A percentile compares a stretch with the other conserved stretches of the same genome.
These are phyloP conservation scores for Lactarius sp. DNA, from an alignment of 768 basidiomycete genomes.

Conservation along the genomic window DNA sequence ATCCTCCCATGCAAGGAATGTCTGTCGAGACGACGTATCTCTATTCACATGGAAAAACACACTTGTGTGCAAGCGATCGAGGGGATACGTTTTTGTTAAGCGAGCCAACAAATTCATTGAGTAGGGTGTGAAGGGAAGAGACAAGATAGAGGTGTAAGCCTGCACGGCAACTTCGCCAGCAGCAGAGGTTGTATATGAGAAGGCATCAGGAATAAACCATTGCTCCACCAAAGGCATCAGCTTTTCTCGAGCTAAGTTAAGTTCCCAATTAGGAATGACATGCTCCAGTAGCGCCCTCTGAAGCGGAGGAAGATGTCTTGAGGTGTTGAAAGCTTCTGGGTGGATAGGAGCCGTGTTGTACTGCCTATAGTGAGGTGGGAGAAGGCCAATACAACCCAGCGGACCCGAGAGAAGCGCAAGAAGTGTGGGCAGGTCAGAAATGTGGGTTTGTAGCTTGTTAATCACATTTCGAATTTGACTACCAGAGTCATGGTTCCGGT, in stretches of 20 bases:
- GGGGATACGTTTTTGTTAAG: slow-evolving; percentile 58
- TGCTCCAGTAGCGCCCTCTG: slow-evolving; percentile 61
- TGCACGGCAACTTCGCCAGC: slow-evolving; percentile 51
- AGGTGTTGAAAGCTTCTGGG: slow-evolving; percentile 31
- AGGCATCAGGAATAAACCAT: slow-evolving; percentile 69
- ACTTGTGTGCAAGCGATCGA: slow-evolving; percentile 60
- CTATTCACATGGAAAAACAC: slow-evolving; percentile 36
- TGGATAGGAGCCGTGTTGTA: slow-evolving; percentile 41
- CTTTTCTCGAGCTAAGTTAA: slow-evolving; percentile 45
- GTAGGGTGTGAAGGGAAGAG: slow-evolving; percentile 44
- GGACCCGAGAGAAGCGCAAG: slow-evolving; percentile 54
- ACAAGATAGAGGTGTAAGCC: slow-evolving; percentile 63
- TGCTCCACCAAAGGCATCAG: slow-evolving; percentile 48
- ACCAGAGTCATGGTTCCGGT: not conserved
- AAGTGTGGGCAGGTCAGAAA: slow-evolving; percentile 48
- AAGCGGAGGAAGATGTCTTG: slow-evolving; percentile 45
- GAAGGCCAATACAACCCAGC: slow-evolving; percentile 50
- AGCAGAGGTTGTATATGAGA: slow-evolving; percentile 44
- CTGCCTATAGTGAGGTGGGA: slow-evolving; percentile 52
- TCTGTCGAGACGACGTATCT: slow-evolving; percentile 28
- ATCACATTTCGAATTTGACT: slow-evolving; percentile 31
- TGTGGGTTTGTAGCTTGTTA: slow-evolving; percentile 29
- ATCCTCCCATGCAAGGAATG: slow-evolving; percentile 63
- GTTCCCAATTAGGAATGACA: slow-evolving; percentile 67
- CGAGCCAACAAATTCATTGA: slow-evolving; percentile 49